Base-by-base conservation (phyloP, 108 stramenopile species). In the Ochromonas danica region DNA sequence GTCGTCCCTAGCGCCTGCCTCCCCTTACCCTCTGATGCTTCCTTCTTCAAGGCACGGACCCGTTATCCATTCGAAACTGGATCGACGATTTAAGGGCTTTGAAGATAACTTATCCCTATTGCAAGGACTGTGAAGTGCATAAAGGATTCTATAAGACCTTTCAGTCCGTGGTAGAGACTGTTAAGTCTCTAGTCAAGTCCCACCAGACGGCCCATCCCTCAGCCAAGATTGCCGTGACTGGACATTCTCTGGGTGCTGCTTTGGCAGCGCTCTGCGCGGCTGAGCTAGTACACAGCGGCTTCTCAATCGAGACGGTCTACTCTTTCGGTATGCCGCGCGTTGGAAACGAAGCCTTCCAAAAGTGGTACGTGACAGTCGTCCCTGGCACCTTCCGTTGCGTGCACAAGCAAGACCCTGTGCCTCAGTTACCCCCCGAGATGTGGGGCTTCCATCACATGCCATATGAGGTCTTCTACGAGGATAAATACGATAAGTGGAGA, bases 251-350 rank as follows among this genome's bases (percentile, higher is more conserved):
- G 22, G 80, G 80, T 41, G 80, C 80, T 40, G 80, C 70, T 39
- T 43, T 80, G 80, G 80, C 80, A 2, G 42, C 38, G 35, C 70
- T 39, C 61, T 71, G 70, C 43, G 25, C 39, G 61, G 31, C 36
- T 2, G 80, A 80, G 1, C 40, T 80, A 0, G 1, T 2, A 1
- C 28, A 14, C 40, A 38, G 6, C 0, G 78, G 78, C 30, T 80
- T 1, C 43, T 67, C 62, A 40, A 6, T 36, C 30, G 6, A 1
- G 14, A 27, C 72, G 22, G 40, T 38, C 38, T 82, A 79, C 78
- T 78, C 82, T 36, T 82, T 62, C 60, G 82, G 82, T 1, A 61
- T 63, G 65, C 82, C 82, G 33, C 45, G 82, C 1, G 78, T 57
- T 14, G 82, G 82, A 35, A 65, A 82, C 40, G n/a, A 35, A 1